Conservation (phyloP, 805 yeast species). For the Starmerella riodocensis region DNA sequence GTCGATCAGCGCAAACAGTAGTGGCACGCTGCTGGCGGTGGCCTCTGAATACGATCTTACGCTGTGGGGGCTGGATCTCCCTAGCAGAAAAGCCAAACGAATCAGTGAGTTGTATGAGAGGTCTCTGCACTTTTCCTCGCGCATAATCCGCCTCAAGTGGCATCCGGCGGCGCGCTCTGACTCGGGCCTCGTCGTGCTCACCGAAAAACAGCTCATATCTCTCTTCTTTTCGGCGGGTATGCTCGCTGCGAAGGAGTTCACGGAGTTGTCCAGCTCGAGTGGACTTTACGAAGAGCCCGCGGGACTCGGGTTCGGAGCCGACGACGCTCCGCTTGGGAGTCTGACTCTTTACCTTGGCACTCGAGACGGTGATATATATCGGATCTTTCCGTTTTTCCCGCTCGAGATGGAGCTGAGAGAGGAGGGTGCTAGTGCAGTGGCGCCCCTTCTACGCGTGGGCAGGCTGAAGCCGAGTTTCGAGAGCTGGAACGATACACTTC, state of each 20-base stretch:
- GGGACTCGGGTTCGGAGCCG: conserved; percentile 37
- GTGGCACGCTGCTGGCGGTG: conserved; percentile 34
- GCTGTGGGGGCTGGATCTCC: conserved; percentile 18
- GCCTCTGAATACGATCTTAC: conserved; percentile 27
- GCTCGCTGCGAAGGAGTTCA: conserved; percentile 28
- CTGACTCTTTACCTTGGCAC: conserved; percentile 42
- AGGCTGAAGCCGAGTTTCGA: conserved; percentile 27
- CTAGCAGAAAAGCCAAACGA: neutral
- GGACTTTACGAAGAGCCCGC: conserved; percentile 22
- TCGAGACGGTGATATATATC: conserved; percentile 45
- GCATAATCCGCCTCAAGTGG: conserved; percentile 33
- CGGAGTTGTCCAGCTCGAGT: conserved; percentile 2
- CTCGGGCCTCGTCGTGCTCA: conserved; percentile 34
- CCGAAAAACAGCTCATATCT: conserved; percentile 22
- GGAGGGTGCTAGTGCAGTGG: neutral
- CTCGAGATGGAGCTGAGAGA: conserved; percentile 29
- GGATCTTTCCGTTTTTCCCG: conserved; percentile 55
- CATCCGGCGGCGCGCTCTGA: conserved; percentile 34
- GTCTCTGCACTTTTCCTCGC: neutral
- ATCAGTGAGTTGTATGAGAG: neutral
- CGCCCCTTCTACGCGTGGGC: conserved; percentile 19
- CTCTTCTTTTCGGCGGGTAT: conserved; percentile 21
- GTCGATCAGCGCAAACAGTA: conserved; percentile 24
- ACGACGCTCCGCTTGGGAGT: conserved; percentile 30
- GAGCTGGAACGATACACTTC: conserved; percentile 5